phyloP scores from a whole-genome alignment of 2,329 filamentous ascomycete genomes.

The Harringtonia aguacate region DNA sequence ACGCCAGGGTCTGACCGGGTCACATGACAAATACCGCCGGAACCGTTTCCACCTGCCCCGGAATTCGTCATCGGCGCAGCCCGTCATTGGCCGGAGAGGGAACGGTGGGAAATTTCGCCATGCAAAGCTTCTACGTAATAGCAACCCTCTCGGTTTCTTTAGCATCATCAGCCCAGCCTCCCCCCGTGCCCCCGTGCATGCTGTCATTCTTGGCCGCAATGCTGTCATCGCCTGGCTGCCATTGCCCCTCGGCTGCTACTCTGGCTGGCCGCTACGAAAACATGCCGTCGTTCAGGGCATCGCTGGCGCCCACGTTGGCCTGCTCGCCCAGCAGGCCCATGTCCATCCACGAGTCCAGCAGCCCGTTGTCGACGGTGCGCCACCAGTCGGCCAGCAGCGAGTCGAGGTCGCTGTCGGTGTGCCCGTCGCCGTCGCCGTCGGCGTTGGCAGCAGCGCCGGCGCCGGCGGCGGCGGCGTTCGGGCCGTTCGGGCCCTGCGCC shows the following conservation, averaged over 20 bases:
- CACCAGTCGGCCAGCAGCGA: conserved; percentile 12
- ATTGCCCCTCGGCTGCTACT: no score
- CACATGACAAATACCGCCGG: neutral
- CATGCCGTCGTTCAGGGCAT: no score
- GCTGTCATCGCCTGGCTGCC: no score
- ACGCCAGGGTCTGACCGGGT: no score
- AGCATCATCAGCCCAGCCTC: no score
- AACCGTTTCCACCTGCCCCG: neutral
- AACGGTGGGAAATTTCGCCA: no score
- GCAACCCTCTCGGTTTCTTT: no score
- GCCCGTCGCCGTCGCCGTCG: neutral
- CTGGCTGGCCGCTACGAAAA: no score
- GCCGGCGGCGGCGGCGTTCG: no score
- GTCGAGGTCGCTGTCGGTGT: conserved; percentile 9
- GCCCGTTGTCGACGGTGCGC: conserved; percentile 9
- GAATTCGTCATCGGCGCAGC: neutral
- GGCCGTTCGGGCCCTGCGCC: neutral
- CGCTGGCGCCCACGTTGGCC: neutral
- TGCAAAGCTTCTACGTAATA: neutral
- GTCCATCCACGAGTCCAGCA: conserved; percentile 13
- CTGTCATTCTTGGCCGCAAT: no score
- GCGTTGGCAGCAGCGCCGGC: no score
- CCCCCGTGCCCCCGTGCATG: no score
- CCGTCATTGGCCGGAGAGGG: neutral
- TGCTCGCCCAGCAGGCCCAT: conserved; percentile 12